phyloP scores from a whole-genome alignment of 2,329 filamentous ascomycete species.

The Neobulgaria alba region DNA sequence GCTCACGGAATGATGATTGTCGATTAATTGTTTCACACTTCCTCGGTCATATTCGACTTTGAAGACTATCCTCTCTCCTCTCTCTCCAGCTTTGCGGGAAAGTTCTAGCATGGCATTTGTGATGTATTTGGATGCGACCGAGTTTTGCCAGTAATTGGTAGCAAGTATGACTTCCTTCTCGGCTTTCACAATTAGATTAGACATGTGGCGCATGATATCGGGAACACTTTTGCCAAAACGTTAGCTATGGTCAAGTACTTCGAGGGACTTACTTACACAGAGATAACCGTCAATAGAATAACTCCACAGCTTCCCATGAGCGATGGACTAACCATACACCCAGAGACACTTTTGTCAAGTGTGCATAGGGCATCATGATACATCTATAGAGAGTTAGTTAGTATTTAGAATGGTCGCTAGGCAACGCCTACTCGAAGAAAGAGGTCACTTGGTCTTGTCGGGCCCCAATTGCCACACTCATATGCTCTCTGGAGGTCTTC shows the following conservation, averaged over 20 bases:
- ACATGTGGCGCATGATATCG: slow-evolving; percentile 66
- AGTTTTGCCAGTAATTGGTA: slow-evolving; percentile 66
- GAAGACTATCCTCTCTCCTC: slow-evolving; percentile 51
- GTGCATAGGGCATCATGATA: no score
- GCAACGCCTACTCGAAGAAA: background rate
- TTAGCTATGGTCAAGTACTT: no score
- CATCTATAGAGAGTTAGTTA: no score
- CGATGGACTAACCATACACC: background rate
- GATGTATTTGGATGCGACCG: slow-evolving; percentile 57
- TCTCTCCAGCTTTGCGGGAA: slow-evolving; percentile 51
- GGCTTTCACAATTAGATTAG: slow-evolving; percentile 66
- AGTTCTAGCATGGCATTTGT: slow-evolving; percentile 62
- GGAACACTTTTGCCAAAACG: no score
- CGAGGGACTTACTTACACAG: background rate
- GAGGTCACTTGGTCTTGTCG: background rate
- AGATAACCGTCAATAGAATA: slow-evolving; percentile 1
- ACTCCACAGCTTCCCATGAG: background rate
- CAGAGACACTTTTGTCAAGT: no score
- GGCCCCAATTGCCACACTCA: background rate
- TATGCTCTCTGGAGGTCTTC: background rate
- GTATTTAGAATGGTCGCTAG: background rate
- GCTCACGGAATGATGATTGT: slow-evolving; percentile 40
- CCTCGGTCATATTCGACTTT: slow-evolving; percentile 72
- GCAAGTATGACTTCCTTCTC: slow-evolving; percentile 65
- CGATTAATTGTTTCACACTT: slow-evolving; percentile 50